These are phyloP conservation scores for Hordeum marinum DNA, from an alignment of 176 grass and related monocot genomes.

Conservation along the genomic window DNA sequence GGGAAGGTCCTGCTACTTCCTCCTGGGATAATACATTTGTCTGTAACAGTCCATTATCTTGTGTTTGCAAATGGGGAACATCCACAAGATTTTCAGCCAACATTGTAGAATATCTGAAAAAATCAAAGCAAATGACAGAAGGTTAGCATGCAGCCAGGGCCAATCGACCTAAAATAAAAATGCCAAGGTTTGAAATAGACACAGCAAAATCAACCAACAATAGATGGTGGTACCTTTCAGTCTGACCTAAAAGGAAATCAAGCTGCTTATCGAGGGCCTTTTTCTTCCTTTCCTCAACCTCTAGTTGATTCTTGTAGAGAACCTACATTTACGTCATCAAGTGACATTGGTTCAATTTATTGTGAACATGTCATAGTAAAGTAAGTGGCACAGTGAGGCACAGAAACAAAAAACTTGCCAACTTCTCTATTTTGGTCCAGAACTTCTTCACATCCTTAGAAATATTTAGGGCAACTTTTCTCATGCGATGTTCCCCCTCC, in stretches of 20 bases:
- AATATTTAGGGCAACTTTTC: slow-evolving; percentile 90
- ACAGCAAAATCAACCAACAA: slow-evolving; percentile 1
- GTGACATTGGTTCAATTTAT: slow-evolving; percentile 15
- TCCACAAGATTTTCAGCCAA: slow-evolving; percentile 96
- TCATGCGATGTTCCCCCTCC: slow-evolving; percentile 91
- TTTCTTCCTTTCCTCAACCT: slow-evolving; percentile 93
- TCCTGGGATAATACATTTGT: slow-evolving; percentile 40
- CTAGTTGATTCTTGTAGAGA: slow-evolving; percentile 94
- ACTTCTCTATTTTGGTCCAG: slow-evolving; percentile 97
- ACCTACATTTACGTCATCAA: slow-evolving; percentile 45
- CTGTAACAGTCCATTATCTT: slow-evolving; percentile 26
- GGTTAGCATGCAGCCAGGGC: not conserved
- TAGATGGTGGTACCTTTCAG: slow-evolving; percentile 67
- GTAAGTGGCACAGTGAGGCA: not conserved
- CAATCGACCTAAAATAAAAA: not conserved
- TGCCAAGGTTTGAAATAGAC: not conserved
- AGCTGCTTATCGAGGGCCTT: slow-evolving; percentile 92
- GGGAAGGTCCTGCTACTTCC: slow-evolving; percentile 36
- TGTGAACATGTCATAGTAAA: not conserved
- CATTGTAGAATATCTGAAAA: slow-evolving; percentile 94
- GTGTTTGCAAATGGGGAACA: slow-evolving; percentile 41
- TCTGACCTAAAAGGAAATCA: slow-evolving; percentile 97
- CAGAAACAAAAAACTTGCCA: slow-evolving; percentile 44
- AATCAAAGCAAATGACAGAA: slow-evolving; percentile 20
- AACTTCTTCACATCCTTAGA: slow-evolving; percentile 99